Evolutionary conservation across 2,329 filamentous ascomycete genomes (phyloP).

Genomic region (Scopulariopsis brevicaulis): DNA sequence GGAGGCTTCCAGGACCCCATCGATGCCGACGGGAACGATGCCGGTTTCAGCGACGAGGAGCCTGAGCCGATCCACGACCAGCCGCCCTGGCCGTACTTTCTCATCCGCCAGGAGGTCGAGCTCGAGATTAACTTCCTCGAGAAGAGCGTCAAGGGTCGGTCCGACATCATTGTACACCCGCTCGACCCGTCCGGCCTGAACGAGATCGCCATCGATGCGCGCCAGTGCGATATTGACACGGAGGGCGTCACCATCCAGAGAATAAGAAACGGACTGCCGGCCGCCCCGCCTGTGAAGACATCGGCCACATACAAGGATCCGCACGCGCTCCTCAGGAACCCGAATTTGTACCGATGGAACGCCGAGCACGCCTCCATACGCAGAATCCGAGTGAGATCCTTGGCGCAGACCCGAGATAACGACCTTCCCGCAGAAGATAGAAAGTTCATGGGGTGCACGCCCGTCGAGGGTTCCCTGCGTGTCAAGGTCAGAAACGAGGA

Average conservation of each 20-base stretch:
- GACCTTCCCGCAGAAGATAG: conserved; percentile 45
- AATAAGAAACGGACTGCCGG: conserved; percentile 12
- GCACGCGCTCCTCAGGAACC: conserved; percentile 53
- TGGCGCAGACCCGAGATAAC: conserved; percentile 36
- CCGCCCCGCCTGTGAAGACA: conserved; percentile 21
- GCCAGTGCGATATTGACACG: conserved; percentile 47
- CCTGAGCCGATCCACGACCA: conserved; percentile 21
- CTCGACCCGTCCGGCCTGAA: conserved; percentile 44
- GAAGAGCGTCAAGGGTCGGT: conserved; percentile 64
- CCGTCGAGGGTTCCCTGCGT: conserved; percentile 38
- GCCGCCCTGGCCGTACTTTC: conserved; percentile 28
- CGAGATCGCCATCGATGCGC: conserved; percentile 48
- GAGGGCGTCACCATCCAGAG: conserved; percentile 40
- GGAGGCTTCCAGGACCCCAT: not conserved
- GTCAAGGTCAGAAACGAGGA: conserved; percentile 23
- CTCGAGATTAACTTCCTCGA: conserved; percentile 79
- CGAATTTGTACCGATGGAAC: conserved; percentile 48
- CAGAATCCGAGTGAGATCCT: conserved; percentile 50
- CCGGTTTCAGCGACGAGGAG: conserved; percentile 11
- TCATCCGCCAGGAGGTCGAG: conserved; percentile 79
- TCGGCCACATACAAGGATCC: conserved; percentile 46
- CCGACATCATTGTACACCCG: conserved; percentile 67
- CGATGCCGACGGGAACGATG: not conserved
- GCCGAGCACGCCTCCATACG: conserved; percentile 67
- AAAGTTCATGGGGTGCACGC: conserved; percentile 42